A percentile compares a stretch with the other conserved stretches of the same genome.
phyloP scores from a whole-genome alignment of 2,329 filamentous ascomycete genomes.

The Aspergillus chevalieri region DNA sequence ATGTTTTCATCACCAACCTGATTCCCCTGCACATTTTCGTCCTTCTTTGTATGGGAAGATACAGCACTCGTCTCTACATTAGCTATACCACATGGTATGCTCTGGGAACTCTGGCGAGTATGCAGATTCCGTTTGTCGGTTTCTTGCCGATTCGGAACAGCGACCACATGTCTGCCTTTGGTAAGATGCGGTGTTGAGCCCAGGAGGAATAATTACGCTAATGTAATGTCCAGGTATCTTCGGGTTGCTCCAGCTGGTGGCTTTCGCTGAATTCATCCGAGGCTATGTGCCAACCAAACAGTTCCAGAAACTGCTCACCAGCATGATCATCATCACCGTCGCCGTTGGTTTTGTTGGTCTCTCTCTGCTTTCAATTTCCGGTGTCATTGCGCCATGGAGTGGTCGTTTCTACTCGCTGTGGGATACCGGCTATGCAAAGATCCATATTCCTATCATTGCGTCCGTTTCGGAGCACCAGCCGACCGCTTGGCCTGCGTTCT shows the following conservation, averaged over 20 bases:
- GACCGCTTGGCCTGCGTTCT: constrained; percentile 97
- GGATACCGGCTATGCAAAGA: constrained; percentile 98
- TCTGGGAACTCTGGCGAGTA: constrained; percentile 88
- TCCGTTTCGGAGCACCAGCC: constrained; percentile 99
- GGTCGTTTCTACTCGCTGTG: constrained; percentile 98
- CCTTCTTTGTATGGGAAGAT: constrained; percentile 92
- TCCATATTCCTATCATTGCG: constrained; percentile 98
- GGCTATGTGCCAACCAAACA: constrained; percentile 85
- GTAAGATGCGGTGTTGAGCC: constrained; percentile 44
- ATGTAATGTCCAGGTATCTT: constrained; percentile 65
- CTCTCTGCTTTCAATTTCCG: constrained; percentile 74
- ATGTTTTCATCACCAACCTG: constrained; percentile 98
- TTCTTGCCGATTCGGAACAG: constrained; percentile 94
- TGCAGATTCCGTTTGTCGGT: constrained; percentile 98
- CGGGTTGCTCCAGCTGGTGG: constrained; percentile 87
- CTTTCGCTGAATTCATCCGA: constrained; percentile 83
- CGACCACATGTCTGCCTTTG: constrained; percentile 96
- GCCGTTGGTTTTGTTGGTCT: constrained; percentile 67
- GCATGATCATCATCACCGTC: constrained; percentile 69
- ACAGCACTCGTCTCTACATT: constrained; percentile 89
- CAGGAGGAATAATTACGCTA: constrained; percentile 7
- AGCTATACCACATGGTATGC: constrained; percentile 98
- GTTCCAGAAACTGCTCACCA: constrained; percentile 82
- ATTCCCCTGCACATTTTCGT: constrained; percentile 91
- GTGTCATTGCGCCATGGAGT: constrained; percentile 94